phyloP scores from a whole-genome alignment of 208 protist genomes.

The Wallacemonas sp. region DNA sequence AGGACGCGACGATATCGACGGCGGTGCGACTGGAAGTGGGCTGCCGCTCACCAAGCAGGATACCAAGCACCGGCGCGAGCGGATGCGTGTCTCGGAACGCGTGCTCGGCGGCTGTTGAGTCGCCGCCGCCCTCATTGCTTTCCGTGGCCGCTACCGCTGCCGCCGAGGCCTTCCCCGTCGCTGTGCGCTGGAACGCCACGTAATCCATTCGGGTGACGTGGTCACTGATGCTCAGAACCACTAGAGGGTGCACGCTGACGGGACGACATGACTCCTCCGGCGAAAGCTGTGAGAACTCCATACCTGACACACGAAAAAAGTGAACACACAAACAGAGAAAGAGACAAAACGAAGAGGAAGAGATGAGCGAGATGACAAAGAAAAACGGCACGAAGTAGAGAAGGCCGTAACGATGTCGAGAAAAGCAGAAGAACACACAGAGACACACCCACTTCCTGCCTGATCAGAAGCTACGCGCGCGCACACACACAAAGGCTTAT shows the following conservation, averaged over 20 bases:
- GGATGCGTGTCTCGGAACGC: not conserved
- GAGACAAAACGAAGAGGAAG: too few species aligned
- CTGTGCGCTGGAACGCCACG: not conserved
- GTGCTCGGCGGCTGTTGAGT: not conserved
- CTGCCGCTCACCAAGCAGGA: slow-evolving; percentile 26
- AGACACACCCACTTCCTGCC: too few species aligned
- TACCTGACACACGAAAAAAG: not conserved
- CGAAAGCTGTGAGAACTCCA: not conserved
- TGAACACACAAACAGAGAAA: not conserved
- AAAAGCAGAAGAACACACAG: too few species aligned
- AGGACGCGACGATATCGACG: slow-evolving; percentile 42
- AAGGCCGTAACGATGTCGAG: too few species aligned
- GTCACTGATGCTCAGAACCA: slow-evolving; percentile 71
- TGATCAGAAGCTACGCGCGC: not conserved
- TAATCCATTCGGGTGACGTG: slow-evolving; percentile 48
- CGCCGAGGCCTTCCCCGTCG: not conserved
- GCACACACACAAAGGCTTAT: not conserved
- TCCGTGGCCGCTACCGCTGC: too few species aligned
- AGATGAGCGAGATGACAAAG: too few species aligned
- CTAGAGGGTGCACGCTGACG: slow-evolving; percentile 52
- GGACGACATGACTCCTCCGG: not conserved
- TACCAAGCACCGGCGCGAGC: slow-evolving; percentile 13
- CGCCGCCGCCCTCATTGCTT: too few species aligned
- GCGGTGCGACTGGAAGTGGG: slow-evolving; percentile 2
- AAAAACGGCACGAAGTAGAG: too few species aligned